A percentile compares a stretch with the other conserved stretches of the same genome.
phyloP scores from a whole-genome alignment of 2,329 filamentous ascomycete genomes.

The Fusarium xylarioides region DNA sequence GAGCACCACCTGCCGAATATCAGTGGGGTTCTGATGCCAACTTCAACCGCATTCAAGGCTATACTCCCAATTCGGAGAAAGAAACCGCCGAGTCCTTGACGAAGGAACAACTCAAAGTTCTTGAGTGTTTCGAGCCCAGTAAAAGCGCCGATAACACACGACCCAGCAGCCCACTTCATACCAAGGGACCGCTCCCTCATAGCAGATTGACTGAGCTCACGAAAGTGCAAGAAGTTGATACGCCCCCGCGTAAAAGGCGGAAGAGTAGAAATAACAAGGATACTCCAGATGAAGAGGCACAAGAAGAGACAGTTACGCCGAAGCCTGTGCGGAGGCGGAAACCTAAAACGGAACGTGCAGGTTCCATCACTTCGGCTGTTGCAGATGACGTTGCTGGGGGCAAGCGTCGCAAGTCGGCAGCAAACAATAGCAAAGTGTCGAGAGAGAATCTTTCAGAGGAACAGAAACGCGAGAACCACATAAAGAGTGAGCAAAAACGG shows the following conservation, averaged over 20 bases:
- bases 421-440: slow-evolving; percentile 54
- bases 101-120: slow-evolving; percentile 62
- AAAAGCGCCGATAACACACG: slow-evolving; percentile 68
- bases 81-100: slow-evolving; percentile 67
- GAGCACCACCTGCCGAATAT: slow-evolving; percentile 57
- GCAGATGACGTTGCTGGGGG: slow-evolving; percentile 49
- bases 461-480: slow-evolving; percentile 87
- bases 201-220: slow-evolving; percentile 34
- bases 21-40: slow-evolving; percentile 76
- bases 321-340: slow-evolving; percentile 57
- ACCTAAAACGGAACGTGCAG: slow-evolving; percentile 53
- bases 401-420: slow-evolving; percentile 62
- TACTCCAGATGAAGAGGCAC: slow-evolving; percentile 51
- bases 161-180: slow-evolving; percentile 61
- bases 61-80: slow-evolving; percentile 63
- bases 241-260: slow-evolving; percentile 60
- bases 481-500: slow-evolving; percentile 86
- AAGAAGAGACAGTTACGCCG: slow-evolving; percentile 47
- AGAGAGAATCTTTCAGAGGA: slow-evolving; percentile 81
- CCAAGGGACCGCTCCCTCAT: slow-evolving; percentile 23
- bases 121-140: slow-evolving; percentile 66
- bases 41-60: slow-evolving; percentile 68
- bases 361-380: slow-evolving; percentile 44
- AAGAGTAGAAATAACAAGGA: slow-evolving; percentile 63
- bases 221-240: slow-evolving; percentile 52